A percentile compares a stretch with the other conserved stretches of the same genome.
These are phyloP conservation scores for Kockiozyma suomiensis DNA, from an alignment of 805 yeast species.

Conservation along the genomic window DNA sequence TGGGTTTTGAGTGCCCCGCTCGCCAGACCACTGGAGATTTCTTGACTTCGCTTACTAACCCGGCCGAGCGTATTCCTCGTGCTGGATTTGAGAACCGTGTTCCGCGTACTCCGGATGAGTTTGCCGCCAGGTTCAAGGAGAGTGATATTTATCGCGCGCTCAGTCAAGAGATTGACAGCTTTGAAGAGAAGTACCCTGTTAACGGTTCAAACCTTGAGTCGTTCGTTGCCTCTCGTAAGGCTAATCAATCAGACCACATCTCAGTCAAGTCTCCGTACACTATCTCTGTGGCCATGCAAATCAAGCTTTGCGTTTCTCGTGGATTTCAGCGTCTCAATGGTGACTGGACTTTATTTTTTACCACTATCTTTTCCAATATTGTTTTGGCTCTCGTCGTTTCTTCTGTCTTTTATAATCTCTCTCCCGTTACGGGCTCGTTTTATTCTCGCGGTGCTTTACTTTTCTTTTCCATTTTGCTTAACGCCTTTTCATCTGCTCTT, in stretches of 20 bases:
- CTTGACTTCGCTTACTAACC: conserved; percentile 46
- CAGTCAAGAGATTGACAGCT: conserved; percentile 50
- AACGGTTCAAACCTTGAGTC: conserved; percentile 36
- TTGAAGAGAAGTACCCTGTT: conserved; percentile 27
- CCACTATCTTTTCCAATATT: conserved; percentile 52
- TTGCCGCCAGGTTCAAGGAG: conserved; percentile 51
- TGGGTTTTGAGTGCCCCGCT: conserved; percentile 60
- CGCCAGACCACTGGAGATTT: conserved; percentile 56
- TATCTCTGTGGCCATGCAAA: conserved; percentile 52
- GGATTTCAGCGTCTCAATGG: conserved; percentile 55
- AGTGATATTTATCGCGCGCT: conserved; percentile 49
- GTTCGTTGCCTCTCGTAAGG: conserved; percentile 42
- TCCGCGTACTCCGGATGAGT: conserved; percentile 51
- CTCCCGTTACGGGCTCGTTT: conserved; percentile 56
- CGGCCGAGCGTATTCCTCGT: conserved; percentile 51
- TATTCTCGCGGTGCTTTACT: conserved; percentile 65
- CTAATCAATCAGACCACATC: conserved; percentile 46
- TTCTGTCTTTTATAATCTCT: conserved; percentile 60
- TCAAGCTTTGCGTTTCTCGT: conserved; percentile 39
- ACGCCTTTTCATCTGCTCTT: conserved; percentile 51
- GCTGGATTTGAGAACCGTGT: conserved; percentile 52
- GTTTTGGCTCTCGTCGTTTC: conserved; percentile 64
- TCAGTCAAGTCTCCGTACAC: conserved; percentile 50
- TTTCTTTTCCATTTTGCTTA: conserved; percentile 49
- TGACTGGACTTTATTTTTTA: conserved; percentile 55